A percentile compares a stretch with the other conserved stretches of the same genome.
Conservation (phyloP, 352 stramenopile species). For the Phytopythium litorale region DNA sequence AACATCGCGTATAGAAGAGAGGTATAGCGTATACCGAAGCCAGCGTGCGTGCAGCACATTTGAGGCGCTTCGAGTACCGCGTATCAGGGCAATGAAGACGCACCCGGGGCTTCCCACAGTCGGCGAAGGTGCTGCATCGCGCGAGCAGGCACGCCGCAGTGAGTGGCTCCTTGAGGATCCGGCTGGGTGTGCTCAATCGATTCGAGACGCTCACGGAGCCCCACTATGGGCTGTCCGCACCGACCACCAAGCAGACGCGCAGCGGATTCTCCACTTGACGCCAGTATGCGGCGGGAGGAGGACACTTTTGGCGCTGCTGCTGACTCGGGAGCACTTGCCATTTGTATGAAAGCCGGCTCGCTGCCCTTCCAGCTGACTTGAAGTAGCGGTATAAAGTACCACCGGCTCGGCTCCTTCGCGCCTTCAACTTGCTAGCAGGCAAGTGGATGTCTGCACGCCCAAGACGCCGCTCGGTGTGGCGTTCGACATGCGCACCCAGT, state of each 20-base stretch:
- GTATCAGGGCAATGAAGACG: too few relatives aligned
- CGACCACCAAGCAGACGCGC: not conserved
- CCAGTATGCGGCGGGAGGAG: not conserved
- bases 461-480: not conserved
- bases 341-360: not conserved
- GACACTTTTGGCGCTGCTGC: not conserved
- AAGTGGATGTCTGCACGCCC: not conserved
- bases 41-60: not conserved
- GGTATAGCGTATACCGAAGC: not conserved
- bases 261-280: not conserved
- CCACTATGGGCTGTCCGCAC: too few relatives aligned
- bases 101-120: too few relatives aligned
- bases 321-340: not conserved
- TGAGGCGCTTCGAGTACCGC: too few relatives aligned
- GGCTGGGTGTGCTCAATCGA: too few relatives aligned
- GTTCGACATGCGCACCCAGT: not conserved
- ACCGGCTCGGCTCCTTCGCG: too few relatives aligned
- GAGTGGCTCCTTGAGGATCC: too few relatives aligned
- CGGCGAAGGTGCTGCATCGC: too few relatives aligned
- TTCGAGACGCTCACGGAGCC: too few relatives aligned
- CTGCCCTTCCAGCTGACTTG: not conserved
- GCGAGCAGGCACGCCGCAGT: too few relatives aligned
- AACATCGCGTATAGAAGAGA: not conserved
- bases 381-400: conserved; percentile 4
- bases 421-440: not conserved